These are phyloP conservation scores for Tolypocladium tropicale DNA, from an alignment of 2,329 filamentous ascomycete genomes.

Conservation along the genomic window DNA sequence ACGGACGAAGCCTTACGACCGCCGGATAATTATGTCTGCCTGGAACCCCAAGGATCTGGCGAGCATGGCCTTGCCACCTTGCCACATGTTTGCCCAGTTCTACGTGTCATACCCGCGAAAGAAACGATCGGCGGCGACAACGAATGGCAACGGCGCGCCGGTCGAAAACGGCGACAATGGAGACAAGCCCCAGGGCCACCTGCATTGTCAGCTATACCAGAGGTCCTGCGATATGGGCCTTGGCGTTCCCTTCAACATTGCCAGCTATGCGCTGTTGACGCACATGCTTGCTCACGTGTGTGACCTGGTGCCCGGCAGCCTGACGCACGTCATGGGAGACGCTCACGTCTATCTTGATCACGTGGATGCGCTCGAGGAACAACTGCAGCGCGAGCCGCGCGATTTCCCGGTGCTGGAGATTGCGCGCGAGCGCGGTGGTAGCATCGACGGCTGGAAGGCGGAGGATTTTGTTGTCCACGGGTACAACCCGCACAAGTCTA, in stretches of 20 bases:
- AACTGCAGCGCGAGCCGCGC: slow-evolving; percentile 70
- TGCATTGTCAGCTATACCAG: slow-evolving; percentile 89
- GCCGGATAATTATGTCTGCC: slow-evolving; percentile 79
- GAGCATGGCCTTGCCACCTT: slow-evolving; percentile 87
- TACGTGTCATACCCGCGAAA: slow-evolving; percentile 66
- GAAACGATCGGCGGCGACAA: not conserved
- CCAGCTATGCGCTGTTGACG: slow-evolving; percentile 83
- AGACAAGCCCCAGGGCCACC: slow-evolving; percentile 47
- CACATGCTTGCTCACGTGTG: slow-evolving; percentile 91
- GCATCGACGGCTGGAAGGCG: slow-evolving; percentile 80
- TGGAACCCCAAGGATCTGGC: slow-evolving; percentile 86
- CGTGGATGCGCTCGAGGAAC: slow-evolving; percentile 72
- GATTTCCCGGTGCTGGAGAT: slow-evolving; percentile 75
- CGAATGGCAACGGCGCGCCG: slow-evolving; percentile 2
- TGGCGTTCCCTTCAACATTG: slow-evolving; percentile 96
- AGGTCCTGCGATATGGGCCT: slow-evolving; percentile 94
- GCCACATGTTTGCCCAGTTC: slow-evolving; percentile 97
- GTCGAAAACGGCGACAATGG: slow-evolving; percentile 16
- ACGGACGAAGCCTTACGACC: slow-evolving; percentile 72
- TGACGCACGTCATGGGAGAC: slow-evolving; percentile 96
- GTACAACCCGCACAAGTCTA: slow-evolving; percentile 83
- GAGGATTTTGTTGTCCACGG: slow-evolving; percentile 83
- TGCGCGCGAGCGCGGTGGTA: slow-evolving; percentile 53
- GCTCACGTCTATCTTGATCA: slow-evolving; percentile 96
- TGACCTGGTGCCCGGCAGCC: slow-evolving; percentile 71